Evolutionary conservation across 2,329 filamentous ascomycete species (phyloP).

Genomic region (Pseudopithomyces maydicus): DNA sequence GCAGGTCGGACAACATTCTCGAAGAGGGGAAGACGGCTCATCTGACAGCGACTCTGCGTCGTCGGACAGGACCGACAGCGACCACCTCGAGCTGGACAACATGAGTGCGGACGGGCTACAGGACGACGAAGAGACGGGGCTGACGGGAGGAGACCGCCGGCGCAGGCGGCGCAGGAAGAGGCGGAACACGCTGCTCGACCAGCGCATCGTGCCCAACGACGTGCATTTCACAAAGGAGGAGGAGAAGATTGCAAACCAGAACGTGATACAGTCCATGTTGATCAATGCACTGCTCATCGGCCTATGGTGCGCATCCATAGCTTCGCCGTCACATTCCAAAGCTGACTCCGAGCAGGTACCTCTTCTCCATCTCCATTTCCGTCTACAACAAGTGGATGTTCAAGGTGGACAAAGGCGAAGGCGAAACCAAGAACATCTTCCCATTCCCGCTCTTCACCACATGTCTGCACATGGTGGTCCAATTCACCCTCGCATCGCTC

Average conservation of each 20-base stretch:
- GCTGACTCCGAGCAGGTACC: slow-evolving; percentile 53
- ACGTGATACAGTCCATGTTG: slow-evolving; percentile 69
- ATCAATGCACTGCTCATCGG: slow-evolving; percentile 82
- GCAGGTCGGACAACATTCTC: slow-evolving; percentile 37
- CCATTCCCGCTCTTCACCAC: slow-evolving; percentile 95
- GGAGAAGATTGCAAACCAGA: slow-evolving; percentile 75
- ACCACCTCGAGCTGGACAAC: slow-evolving; percentile 62
- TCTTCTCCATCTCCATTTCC: slow-evolving; percentile 81
- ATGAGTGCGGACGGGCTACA: slow-evolving; percentile 71
- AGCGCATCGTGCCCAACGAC: slow-evolving; percentile 62
- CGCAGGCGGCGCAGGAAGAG: slow-evolving; percentile 70
- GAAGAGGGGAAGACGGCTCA: slow-evolving; percentile 40
- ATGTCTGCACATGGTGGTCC: slow-evolving; percentile 89
- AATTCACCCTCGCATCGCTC: slow-evolving; percentile 78
- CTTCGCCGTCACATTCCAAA: neutral
- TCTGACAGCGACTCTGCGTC: slow-evolving; percentile 38
- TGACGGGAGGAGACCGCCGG: slow-evolving; percentile 74
- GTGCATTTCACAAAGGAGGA: slow-evolving; percentile 69
- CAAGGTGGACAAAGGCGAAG: slow-evolving; percentile 57
- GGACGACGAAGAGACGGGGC: slow-evolving; percentile 87
- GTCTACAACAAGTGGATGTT: slow-evolving; percentile 99
- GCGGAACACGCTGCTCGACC: slow-evolving; percentile 73
- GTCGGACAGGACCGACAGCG: slow-evolving; percentile 44
- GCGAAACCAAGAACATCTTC: slow-evolving; percentile 66
- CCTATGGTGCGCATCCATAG: slow-evolving; percentile 67